Conservation (phyloP, 164 flowering plant species). For the Chimonanthus salicifolius region DNA sequence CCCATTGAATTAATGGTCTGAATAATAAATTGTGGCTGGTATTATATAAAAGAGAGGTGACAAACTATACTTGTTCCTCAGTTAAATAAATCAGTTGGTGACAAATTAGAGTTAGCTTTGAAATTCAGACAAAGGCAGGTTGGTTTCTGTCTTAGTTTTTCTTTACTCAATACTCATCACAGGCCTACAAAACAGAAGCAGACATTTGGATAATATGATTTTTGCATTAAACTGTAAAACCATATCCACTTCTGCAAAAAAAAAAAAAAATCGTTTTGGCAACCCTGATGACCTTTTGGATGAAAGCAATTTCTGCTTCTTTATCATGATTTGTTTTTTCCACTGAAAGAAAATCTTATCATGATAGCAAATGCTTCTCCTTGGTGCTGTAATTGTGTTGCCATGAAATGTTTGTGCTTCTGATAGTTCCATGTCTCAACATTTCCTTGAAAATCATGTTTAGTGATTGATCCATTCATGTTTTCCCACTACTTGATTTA, state of each 20-base stretch:
- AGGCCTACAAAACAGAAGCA: neutral
- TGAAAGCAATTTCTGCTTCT: neutral
- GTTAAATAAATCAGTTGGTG: neutral
- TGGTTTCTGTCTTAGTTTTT: neutral
- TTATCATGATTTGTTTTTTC: no score
- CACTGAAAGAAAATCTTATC: neutral
- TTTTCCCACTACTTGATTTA: neutral
- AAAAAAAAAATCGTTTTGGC: neutral
- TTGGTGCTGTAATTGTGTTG: neutral
- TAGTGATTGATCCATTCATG: neutral
- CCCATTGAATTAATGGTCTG: neutral
- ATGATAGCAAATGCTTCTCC: neutral
- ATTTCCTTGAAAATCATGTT: neutral
- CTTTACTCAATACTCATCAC: neutral
- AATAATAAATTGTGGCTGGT: neutral
- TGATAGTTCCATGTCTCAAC: neutral
- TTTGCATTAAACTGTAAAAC: no score
- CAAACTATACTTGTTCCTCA: neutral
- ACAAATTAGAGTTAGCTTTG: neutral
- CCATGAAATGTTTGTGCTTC: neutral
- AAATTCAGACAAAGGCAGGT: neutral
- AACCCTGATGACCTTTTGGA: neutral
- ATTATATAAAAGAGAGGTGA: neutral
- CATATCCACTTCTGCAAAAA: neutral
- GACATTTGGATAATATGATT: neutral